Conservation (phyloP, 495 filamentous ascomycete species). For the Schizothecium vesticola region DNA sequence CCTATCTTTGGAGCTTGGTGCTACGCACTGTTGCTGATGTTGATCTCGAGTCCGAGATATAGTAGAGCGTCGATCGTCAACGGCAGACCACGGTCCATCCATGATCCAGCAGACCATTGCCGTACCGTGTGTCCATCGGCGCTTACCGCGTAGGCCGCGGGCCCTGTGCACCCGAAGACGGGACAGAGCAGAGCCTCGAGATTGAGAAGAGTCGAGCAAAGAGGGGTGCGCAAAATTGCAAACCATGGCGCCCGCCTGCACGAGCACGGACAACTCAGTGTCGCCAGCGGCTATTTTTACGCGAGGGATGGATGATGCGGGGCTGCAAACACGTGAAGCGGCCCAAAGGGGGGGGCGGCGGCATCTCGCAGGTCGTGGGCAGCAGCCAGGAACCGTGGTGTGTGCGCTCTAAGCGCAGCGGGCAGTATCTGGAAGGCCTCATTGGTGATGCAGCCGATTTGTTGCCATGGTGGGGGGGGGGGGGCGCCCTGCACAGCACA, state of each 20-base stretch:
- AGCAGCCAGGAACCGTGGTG: not conserved
- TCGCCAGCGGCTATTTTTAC: slow-evolving; percentile 13
- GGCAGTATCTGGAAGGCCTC: not conserved
- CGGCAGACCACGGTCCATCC: not conserved
- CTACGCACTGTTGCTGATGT: not conserved
- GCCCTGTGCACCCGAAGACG: not conserved
- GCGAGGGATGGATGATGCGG: not conserved
- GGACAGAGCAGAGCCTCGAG: not conserved
- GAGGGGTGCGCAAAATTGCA: slow-evolving; percentile 10
- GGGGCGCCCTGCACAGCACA: slow-evolving; percentile 3
- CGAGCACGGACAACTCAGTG: not conserved
- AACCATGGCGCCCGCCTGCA: not conserved
- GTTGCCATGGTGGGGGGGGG: not conserved
- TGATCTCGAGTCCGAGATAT: not conserved
- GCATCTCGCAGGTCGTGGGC: not conserved
- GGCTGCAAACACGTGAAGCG: not conserved
- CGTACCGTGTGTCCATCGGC: not conserved
- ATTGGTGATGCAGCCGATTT: slow-evolving; percentile 17
- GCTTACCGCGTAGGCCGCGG: not conserved
- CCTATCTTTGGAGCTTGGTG: not conserved
- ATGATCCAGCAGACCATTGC: not conserved
- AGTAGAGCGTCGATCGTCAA: not conserved
- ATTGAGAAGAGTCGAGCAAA: not conserved
- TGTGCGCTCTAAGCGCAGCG: not conserved
- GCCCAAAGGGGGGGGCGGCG: not conserved